These are phyloP conservation scores for Eragrostis curvula DNA, from an alignment of 176 grass and related monocot species.

Conservation along the genomic window DNA sequence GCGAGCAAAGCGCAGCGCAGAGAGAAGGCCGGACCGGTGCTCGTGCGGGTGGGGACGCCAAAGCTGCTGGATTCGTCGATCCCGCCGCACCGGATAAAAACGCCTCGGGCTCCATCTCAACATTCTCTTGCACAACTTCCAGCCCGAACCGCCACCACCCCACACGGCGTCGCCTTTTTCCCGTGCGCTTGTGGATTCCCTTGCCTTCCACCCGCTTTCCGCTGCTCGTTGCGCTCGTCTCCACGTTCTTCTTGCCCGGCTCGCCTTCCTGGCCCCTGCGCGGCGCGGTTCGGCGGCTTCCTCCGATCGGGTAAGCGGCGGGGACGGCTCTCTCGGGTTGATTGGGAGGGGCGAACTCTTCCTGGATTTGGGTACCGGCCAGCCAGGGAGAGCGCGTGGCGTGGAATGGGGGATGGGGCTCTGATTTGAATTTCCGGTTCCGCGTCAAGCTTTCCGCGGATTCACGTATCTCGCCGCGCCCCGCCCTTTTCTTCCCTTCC, in stretches of 20 bases:
- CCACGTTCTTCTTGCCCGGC: conserved; percentile 7
- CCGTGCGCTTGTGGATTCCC: not conserved
- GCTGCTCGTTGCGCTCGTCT: not conserved
- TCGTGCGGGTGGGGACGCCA: not conserved
- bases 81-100: not conserved
- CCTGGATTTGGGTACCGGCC: conserved; percentile 23
- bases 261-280: not conserved
- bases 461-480: conserved; percentile 9
- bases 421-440: not conserved
- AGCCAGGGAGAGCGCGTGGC: not conserved
- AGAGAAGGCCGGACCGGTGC: not conserved
- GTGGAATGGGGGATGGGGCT: conserved; percentile 18
- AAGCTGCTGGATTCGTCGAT: not conserved
- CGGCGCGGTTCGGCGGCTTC: conserved; percentile 23
- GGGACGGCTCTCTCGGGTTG: not conserved
- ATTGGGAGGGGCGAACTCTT: not conserved
- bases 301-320: conserved; percentile 41
- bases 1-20: not conserved
- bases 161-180: conserved; percentile 10
- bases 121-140: conserved; percentile 34
- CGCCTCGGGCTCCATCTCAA: conserved; percentile 7
- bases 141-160: not conserved
- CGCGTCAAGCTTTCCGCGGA: conserved; percentile 24
- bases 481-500: not conserved
- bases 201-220: not conserved